phyloP scores from a whole-genome alignment of 139 green algal species.

The Volvox africanus region DNA sequence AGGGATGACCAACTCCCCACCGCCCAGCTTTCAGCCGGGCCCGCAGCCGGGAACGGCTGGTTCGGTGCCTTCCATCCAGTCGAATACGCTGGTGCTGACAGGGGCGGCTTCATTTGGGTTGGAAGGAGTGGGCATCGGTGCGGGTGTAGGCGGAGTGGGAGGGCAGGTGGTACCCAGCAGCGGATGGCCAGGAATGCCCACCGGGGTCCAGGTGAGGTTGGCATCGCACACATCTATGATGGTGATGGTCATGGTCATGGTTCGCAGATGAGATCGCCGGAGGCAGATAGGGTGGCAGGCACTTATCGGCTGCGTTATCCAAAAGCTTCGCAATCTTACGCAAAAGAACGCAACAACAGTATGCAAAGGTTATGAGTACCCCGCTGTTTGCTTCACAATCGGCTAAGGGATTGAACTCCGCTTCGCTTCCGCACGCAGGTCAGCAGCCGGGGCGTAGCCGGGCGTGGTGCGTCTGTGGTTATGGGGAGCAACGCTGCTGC shows the following conservation, averaged over 20 bases:
- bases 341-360: no score
- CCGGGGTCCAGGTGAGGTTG: neutral
- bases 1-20: neutral
- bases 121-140: slow-evolving; percentile 40
- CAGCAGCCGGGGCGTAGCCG: neutral
- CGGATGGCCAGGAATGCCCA: slow-evolving; percentile 28
- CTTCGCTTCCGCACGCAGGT: slow-evolving; percentile 23
- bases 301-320: neutral
- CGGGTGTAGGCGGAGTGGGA: neutral
- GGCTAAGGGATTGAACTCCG: no score
- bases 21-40: neutral
- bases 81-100: slow-evolving; percentile 26
- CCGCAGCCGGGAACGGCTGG: neutral
- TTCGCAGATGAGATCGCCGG: neutral
- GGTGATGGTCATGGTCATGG: no score
- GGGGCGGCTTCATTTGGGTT: slow-evolving; percentile 38
- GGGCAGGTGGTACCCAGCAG: neutral
- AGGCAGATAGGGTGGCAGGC: neutral
- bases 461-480: neutral
- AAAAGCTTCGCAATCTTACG: no score
- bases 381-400: no score
- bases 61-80: slow-evolving; percentile 46
- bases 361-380: no score
- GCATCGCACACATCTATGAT: no score
- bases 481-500: neutral